phyloP scores from a whole-genome alignment of 441 rosid species.

The Gossypium aridum region DNA sequence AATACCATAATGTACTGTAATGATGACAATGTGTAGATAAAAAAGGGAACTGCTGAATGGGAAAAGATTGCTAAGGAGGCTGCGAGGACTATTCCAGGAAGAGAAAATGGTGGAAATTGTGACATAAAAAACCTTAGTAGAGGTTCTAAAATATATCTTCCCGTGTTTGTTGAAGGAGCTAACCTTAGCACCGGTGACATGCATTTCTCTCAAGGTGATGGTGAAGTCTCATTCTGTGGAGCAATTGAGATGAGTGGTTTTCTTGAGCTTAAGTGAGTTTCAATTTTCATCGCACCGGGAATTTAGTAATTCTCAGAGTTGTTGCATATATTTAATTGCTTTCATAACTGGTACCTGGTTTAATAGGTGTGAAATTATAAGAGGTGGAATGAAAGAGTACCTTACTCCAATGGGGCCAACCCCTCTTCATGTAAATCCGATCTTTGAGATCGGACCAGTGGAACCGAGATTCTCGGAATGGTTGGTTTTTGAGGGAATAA shows the following conservation, averaged over 20 bases:
- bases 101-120: slow-evolving; percentile 96
- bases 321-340: slow-evolving; percentile 3
- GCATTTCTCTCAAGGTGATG: slow-evolving; percentile 98
- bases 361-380: slow-evolving; percentile 71
- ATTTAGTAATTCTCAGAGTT: neutral
- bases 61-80: slow-evolving; percentile 67
- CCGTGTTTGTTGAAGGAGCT: slow-evolving; percentile 87
- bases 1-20: slow-evolving; percentile 3
- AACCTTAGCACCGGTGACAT: slow-evolving; percentile 90
- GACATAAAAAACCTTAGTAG: slow-evolving; percentile 87
- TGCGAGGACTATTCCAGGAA: slow-evolving; percentile 86
- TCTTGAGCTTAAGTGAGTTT: slow-evolving; percentile 70
- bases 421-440: slow-evolving; percentile 81
- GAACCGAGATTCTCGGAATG: slow-evolving; percentile 96
- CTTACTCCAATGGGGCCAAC: slow-evolving; percentile 98
- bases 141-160: slow-evolving; percentile 83
- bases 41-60: slow-evolving; percentile 64
- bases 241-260: slow-evolving; percentile 98
- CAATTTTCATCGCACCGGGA: neutral
- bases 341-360: neutral
- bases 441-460: slow-evolving; percentile 85
- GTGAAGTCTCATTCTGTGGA: slow-evolving; percentile 89
- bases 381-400: slow-evolving; percentile 87
- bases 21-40: slow-evolving; percentile 38
- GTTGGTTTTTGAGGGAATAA: slow-evolving; percentile 90